These are phyloP conservation scores for Enterocytospora artemiae DNA, from an alignment of 371 early-diverging fungal species.

Conservation along the genomic window DNA sequence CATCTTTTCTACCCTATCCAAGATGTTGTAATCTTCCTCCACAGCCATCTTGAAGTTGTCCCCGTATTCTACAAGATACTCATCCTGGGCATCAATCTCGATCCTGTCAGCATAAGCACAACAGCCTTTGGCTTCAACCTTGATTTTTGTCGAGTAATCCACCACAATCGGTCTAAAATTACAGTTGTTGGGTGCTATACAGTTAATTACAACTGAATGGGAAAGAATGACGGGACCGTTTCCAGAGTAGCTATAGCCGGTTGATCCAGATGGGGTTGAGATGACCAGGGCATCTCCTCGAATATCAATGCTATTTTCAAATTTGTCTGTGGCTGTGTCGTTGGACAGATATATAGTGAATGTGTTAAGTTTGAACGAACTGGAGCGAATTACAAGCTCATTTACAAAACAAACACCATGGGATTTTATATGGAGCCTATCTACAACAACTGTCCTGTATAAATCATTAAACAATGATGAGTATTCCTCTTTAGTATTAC, in stretches of 20 bases:
- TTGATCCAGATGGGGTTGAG: constrained; percentile 40
- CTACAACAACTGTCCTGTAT: no score
- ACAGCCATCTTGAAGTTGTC: not conserved
- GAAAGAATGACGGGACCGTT: constrained; percentile 36
- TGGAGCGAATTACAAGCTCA: no score
- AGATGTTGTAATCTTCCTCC: not conserved
- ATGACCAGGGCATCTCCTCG: no score
- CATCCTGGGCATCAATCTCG: not conserved
- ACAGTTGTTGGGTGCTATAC: constrained; percentile 21
- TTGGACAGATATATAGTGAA: no score
- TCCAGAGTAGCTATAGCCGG: constrained; percentile 49
- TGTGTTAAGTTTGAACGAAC: no score
- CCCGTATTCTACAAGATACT: not conserved
- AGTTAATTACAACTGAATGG: constrained; percentile 17
- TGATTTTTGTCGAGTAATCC: constrained; percentile 1
- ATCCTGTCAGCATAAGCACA: not conserved
- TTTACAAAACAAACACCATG: no score
- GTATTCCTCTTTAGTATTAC: no score
- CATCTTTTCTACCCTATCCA: no score
- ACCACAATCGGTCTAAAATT: constrained; percentile 23
- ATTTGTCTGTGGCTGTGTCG: no score
- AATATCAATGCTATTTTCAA: no score
- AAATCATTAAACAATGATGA: no score
- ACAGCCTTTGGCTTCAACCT: not conserved
- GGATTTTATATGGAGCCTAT: no score